phyloP scores from a whole-genome alignment of 345 rosid species.

The Camelina laxa region DNA sequence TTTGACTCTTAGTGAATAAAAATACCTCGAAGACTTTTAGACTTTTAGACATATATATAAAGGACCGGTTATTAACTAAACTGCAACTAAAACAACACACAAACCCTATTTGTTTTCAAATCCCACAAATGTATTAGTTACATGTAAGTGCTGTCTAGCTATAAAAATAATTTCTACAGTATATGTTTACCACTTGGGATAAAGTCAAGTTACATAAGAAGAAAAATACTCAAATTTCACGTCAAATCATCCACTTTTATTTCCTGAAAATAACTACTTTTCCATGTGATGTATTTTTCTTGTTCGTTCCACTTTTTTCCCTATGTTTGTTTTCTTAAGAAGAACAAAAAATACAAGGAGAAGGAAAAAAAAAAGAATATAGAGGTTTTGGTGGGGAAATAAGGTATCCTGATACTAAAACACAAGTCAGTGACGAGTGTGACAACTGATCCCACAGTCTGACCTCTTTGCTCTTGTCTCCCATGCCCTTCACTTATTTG shows the following conservation, averaged over 20 bases:
- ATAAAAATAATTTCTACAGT: background rate
- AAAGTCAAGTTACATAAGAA: background rate
- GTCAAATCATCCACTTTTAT: constrained; percentile 7
- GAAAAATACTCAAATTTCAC: background rate
- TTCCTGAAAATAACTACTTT: constrained; percentile 8
- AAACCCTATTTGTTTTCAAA: background rate
- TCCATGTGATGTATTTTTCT: constrained; percentile 4
- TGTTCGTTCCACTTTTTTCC: constrained; percentile 15
- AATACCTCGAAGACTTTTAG: background rate
- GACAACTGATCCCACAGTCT: constrained; percentile 38
- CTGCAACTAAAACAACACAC: background rate
- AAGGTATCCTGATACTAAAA: constrained; percentile 35
- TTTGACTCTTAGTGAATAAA: background rate
- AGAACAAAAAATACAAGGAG: background rate
- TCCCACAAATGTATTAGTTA: background rate
- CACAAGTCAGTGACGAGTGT: constrained; percentile 29
- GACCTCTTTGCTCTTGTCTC: constrained; percentile 38
- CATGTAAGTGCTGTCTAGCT: background rate
- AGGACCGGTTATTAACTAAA: background rate
- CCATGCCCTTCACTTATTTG: constrained; percentile 36
- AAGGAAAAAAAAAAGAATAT: background rate
- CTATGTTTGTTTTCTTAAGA: background rate
- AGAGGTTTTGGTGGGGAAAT: constrained; percentile 29
- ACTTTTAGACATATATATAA: background rate
- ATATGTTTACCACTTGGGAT: background rate